phyloP scores from a whole-genome alignment of 257 asterid genomes.

The Thymus mandschuricus region DNA sequence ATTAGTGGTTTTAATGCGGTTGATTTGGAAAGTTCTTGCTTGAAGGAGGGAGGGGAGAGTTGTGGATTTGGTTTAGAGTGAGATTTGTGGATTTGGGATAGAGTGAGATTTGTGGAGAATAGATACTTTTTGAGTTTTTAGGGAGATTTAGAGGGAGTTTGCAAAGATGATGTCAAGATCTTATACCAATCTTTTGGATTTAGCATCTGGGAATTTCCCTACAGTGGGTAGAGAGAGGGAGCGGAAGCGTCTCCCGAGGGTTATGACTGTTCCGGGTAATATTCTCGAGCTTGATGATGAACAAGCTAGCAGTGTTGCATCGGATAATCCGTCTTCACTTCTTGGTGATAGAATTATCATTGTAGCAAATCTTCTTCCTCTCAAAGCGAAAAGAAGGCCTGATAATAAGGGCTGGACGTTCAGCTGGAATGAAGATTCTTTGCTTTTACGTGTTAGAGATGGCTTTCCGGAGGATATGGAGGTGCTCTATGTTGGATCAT shows the following conservation, averaged over 20 bases:
- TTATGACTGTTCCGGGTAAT: slow-evolving; percentile 90
- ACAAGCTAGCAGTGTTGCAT: slow-evolving; percentile 64
- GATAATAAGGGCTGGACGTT: slow-evolving; percentile 83
- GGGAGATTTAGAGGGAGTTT: slow-evolving; percentile 34
- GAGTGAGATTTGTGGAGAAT: slow-evolving; percentile 33
- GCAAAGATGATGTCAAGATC: slow-evolving; percentile 90
- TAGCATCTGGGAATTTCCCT: slow-evolving; percentile 89
- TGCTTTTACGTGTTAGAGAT: slow-evolving; percentile 50
- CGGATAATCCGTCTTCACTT: slow-evolving; percentile 73
- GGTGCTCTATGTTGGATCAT: slow-evolving; percentile 53
- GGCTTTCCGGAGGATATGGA: slow-evolving; percentile 63
- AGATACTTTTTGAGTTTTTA: slow-evolving; percentile 9
- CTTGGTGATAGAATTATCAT: slow-evolving; percentile 76
- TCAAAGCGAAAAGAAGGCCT: slow-evolving; percentile 58
- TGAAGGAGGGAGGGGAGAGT: slow-evolving; percentile 20
- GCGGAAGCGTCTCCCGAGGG: slow-evolving; percentile 68
- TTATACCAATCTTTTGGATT: slow-evolving; percentile 84
- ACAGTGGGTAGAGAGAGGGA: slow-evolving; percentile 73
- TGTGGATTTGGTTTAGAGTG: slow-evolving; percentile 29
- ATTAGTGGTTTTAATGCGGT: slow-evolving; percentile 41
- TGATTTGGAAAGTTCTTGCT: slow-evolving; percentile 24
- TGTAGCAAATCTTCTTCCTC: slow-evolving; percentile 54
- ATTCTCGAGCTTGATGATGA: slow-evolving; percentile 84
- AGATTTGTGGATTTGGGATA: slow-evolving; percentile 35
- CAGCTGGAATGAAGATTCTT: slow-evolving; percentile 57